Conservation (phyloP, 805 yeast genomes). For the Komagataella ulmi region DNA sequence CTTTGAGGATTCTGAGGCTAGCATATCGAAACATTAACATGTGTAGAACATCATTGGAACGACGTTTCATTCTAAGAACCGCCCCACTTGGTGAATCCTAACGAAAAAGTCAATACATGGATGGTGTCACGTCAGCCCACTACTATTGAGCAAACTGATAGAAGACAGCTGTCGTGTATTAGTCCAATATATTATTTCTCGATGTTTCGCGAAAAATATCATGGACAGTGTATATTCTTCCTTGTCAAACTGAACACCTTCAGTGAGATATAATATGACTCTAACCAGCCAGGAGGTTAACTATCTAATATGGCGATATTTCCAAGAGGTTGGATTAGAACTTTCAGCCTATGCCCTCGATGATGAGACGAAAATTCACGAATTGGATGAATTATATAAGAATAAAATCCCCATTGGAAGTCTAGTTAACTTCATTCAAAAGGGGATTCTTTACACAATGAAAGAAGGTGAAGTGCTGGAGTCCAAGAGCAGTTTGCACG, state of each 20-base stretch:
- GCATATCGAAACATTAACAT: too few species aligned
- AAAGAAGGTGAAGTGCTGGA: slow-evolving; percentile 31
- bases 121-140: neutral
- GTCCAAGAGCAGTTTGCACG: neutral
- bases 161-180: neutral
- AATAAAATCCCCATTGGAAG: slow-evolving; percentile 62
- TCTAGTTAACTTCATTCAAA: slow-evolving; percentile 70
- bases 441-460: slow-evolving; percentile 70
- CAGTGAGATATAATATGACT: slow-evolving; percentile 36
- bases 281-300: slow-evolving; percentile 74
- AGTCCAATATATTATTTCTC: neutral
- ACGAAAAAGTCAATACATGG: too few species aligned
- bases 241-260: neutral
- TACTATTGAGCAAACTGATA: too few species aligned
- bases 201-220: neutral
- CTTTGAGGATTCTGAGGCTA: too few species aligned
- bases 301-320: slow-evolving; percentile 84
- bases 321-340: slow-evolving; percentile 74
- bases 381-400: slow-evolving; percentile 36
- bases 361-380: slow-evolving; percentile 52
- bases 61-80: too few species aligned
- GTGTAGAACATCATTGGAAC: too few species aligned
- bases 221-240: neutral
- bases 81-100: too few species aligned
- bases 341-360: slow-evolving; percentile 71